Evolutionary conservation across 1,139 yeast species (phyloP).

Genomic region (Saccharomyces hybrid): DNA sequence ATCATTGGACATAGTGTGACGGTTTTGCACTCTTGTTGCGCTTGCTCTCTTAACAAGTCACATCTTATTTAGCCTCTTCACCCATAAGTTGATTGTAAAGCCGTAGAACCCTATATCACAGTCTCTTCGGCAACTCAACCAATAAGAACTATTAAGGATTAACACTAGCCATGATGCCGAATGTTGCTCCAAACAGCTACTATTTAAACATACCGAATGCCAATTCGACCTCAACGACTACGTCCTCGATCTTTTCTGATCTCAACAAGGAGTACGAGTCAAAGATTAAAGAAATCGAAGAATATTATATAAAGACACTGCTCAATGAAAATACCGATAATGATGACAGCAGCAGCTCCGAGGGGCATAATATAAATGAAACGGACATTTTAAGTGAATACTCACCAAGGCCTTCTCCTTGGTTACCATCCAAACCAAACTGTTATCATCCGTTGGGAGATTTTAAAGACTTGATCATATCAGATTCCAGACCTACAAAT

Average conservation of each 20-base stretch:
- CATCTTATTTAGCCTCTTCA: neutral
- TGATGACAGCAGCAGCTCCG: neutral
- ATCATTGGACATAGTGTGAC: neutral
- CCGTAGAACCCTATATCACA: neutral
- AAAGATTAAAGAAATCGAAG: slow-evolving; percentile 29
- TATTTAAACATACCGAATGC: neutral
- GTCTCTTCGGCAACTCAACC: neutral
- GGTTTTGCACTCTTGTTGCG: neutral
- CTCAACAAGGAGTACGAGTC: slow-evolving; percentile 19
- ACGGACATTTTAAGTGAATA: neutral
- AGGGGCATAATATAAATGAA: neutral
- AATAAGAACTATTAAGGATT: neutral
- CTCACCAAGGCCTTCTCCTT: neutral
- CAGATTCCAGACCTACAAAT: neutral
- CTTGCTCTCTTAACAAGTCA: neutral
- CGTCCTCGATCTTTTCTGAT: slow-evolving; percentile 25
- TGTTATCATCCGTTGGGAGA: neutral
- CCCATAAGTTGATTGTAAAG: neutral
- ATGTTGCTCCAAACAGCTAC: slow-evolving; percentile 4
- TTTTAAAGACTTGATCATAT: neutral
- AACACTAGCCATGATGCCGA: neutral
- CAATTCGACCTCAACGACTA: slow-evolving; percentile 10
- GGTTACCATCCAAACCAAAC: neutral
- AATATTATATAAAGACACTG: slow-evolving; percentile 28
- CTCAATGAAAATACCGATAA: slow-evolving; percentile 18